These are phyloP conservation scores for Volvox carteri DNA, from an alignment of 163 green algal species.

Conservation along the genomic window DNA sequence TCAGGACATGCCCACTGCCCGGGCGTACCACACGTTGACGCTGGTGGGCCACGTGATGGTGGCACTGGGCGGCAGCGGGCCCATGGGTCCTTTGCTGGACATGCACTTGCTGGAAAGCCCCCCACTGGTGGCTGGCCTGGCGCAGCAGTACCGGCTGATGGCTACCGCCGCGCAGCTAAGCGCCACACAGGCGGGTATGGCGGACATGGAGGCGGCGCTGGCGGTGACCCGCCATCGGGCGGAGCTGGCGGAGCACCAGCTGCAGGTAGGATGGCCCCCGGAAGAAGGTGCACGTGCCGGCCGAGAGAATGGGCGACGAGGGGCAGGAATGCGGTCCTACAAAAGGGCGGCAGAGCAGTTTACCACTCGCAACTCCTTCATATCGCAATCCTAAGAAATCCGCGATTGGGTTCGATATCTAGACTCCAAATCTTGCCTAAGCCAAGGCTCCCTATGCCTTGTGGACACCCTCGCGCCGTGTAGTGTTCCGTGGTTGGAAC, in stretches of 20 bases:
- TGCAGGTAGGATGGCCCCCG: constrained; percentile 40
- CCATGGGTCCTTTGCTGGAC: constrained; percentile 52
- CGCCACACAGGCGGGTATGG: constrained; percentile 21
- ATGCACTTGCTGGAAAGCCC: constrained; percentile 66
- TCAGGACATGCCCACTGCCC: constrained; percentile 56
- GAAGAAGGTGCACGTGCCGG: background rate
- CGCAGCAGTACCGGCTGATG: constrained; percentile 61
- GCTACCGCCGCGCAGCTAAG: constrained; percentile 41
- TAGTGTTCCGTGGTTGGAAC: too few relatives aligned
- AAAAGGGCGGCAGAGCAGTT: too few relatives aligned
- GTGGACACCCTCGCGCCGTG: too few relatives aligned
- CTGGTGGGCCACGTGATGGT: constrained; percentile 57
- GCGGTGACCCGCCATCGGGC: constrained; percentile 45
- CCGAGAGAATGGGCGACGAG: background rate
- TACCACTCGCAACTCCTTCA: too few relatives aligned
- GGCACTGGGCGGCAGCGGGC: constrained; percentile 63
- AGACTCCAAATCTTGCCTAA: too few relatives aligned
- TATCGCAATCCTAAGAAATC: too few relatives aligned
- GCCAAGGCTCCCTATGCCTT: too few relatives aligned
- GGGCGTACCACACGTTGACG: constrained; percentile 68
- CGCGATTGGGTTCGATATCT: too few relatives aligned
- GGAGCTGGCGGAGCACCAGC: constrained; percentile 51
- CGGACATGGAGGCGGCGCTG: constrained; percentile 43
- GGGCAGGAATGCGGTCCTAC: too few relatives aligned
- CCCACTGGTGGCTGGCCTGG: constrained; percentile 57